Evolutionary conservation across 495 filamentous ascomycete genomes (phyloP), one percentile per base, ranked within the genome.

Genomic region (Amphirosellinia nigrospora): DNA sequence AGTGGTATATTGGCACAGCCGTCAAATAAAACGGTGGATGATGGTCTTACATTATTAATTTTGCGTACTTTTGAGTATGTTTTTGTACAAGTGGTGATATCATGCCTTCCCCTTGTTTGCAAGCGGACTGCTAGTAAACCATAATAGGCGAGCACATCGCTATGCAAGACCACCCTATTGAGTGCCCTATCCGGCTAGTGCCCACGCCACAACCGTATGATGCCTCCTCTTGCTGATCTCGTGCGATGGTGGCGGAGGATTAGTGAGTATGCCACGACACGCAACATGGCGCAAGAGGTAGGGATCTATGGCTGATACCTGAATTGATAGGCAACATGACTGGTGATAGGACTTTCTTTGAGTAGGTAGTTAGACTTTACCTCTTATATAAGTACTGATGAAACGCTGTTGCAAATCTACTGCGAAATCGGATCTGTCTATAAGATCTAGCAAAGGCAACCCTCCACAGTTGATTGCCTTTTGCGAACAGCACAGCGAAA

Each of bases 361-460:
- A 48, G 48, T 68, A 46, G 65, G 65, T 68, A 59, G n/a, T 68
- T 59, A 19, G 52, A 68, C 65, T 43, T 68, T 68, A 68, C 65
- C 65, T 69, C 63, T 46, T 69, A 69, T 69, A 69, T 63, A 53
- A 53, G 39, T 43, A 63, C 34, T 62, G 67, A 69, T 38, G 36
- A 69, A 53, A 63, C 16, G 45, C 45, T 69, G 67, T 41, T 53
- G 58, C 45, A 56, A 56, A 36, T 63, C 46, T 62, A 55, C 55
- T 68, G 66, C 55, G 38, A 61, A 56, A 62, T 43, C n/a, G 48
- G 58, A 69, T 69, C 67, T 63, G 67, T 55, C 67, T 69, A 62
- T 63, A 55, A 63, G 58, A 61, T 46, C 67, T 63, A 53, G 67
- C 38, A 63, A 63, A 55, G 58, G 58, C 58, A 55, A 63, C 45